Evolutionary conservation across 371 early-diverging fungal species (phyloP), one percentile per base, ranked within the genome.

Genomic region (Mortierella sp.): DNA sequence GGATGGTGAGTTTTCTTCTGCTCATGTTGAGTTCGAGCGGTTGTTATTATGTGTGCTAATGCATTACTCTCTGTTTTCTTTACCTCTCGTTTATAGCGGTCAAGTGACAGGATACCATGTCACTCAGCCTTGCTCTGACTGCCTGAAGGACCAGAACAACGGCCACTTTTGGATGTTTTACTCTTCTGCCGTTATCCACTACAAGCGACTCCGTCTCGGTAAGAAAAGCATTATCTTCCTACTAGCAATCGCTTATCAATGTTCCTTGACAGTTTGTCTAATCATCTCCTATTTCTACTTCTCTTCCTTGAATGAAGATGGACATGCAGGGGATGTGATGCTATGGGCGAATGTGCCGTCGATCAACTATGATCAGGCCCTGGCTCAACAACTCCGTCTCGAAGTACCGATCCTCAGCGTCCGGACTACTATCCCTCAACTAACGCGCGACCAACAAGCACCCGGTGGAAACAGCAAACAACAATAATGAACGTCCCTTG

Each of bases 131-230:
- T 94, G 94, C 83, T 86, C 89, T 6, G 79, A 75, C 29, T 93
- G 95, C 76, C 85, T 93, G 14, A 88, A 87, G 11, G 86, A 88
- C 44, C 91, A 92, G 87, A 92, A 92, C 85, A 94, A 92, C 73
- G 92, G 93, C 2, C 93, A 92, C 74, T 89, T 91, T 69, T 92
- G 91, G 91, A 93, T 94, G 91, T 93, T 93, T 82, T 87, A 90
- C 65, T 86, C 85, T 2, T 91, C 90, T 13, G 88, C 85, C 2
- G 90, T 92, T 8, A 71, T 66, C 39, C 82, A 82, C 29, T 82
- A 74, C 70, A 77, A 77, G 66, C 63, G 82, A n/a, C 71, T 70
- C 47, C 71, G 55, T 14, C 64, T 71, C 10, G 71, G 77, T 82
- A 69, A 72, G 70, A 19, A 29, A 1, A 8, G n/a, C n/a, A 2